Conservation (phyloP, 2,329 filamentous ascomycete genomes). For the Epichloe baconii region DNA sequence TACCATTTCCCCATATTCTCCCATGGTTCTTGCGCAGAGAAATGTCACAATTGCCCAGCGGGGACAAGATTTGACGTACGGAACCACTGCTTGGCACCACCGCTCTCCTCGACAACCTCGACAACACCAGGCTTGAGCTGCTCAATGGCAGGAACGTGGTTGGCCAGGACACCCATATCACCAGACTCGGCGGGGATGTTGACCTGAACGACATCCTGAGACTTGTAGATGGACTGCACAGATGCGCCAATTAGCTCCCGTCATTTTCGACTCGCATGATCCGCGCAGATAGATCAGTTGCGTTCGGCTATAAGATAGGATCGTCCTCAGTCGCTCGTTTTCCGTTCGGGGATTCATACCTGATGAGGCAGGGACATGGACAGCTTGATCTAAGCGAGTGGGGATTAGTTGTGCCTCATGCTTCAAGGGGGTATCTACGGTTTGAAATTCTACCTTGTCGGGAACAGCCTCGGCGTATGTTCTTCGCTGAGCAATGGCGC, state of each 20-base stretch:
- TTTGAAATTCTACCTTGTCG: slow-evolving; percentile 52
- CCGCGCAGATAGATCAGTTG: slow-evolving; percentile 13
- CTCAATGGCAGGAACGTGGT: slow-evolving; percentile 97
- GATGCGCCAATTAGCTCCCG: slow-evolving; percentile 37
- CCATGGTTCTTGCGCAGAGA: neutral
- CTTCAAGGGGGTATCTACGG: slow-evolving; percentile 9
- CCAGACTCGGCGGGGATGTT: slow-evolving; percentile 97
- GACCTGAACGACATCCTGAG: slow-evolving; percentile 73
- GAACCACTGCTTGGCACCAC: slow-evolving; percentile 93
- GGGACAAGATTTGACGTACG: slow-evolving; percentile 44
- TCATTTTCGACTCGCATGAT: slow-evolving; percentile 10
- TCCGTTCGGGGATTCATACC: slow-evolving; percentile 47
- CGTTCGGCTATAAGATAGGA: slow-evolving; percentile 7
- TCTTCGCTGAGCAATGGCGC: slow-evolving; percentile 68
- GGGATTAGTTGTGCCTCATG: slow-evolving; percentile 12
- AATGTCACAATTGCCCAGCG: neutral
- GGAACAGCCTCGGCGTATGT: slow-evolving; percentile 79
- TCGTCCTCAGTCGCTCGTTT: slow-evolving; percentile 9
- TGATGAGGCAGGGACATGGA: slow-evolving; percentile 95
- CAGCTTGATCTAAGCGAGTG: slow-evolving; percentile 65
- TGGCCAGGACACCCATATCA: slow-evolving; percentile 98
- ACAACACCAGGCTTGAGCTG: slow-evolving; percentile 95
- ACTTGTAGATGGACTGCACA: slow-evolving; percentile 54
- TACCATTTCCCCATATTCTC: neutral
- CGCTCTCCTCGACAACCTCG: slow-evolving; percentile 88